Base-by-base conservation (phyloP, 305 asterid genomes). In the Euphrasia arctica region DNA sequence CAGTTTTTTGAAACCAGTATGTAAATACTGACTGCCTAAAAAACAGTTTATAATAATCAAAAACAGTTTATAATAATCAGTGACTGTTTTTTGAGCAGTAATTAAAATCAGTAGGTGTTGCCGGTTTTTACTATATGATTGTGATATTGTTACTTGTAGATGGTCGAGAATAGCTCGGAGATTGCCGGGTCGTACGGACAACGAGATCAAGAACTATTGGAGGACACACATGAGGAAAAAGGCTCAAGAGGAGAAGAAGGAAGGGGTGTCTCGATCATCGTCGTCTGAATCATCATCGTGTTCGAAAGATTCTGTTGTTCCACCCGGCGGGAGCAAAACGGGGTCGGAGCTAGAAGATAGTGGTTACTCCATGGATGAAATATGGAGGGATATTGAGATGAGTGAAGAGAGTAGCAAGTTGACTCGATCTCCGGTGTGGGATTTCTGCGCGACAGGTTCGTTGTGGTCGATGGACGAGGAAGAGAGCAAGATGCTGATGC, bases 81-180 rank as follows among this genome's bases (percentile, higher is more conserved):
- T n/a, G n/a, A n/a, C n/a, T n/a, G n/a, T n/a, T n/a, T n/a, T n/a
- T n/a, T n/a, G n/a, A n/a, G n/a, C n/a, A n/a, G n/a, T n/a, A n/a
- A n/a, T n/a, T n/a, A n/a, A n/a, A n/a, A n/a, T n/a, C n/a, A n/a
- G n/a, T n/a, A n/a, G n/a, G n/a, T n/a, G n/a, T n/a, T n/a, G n/a
- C n/a, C n/a, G n/a, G n/a, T n/a, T 7, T 47, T 11, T 47, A 12
- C 3, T 13, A 6, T 50, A 50, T 50, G 9, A 3, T 0, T 3
- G 7, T 14, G 5, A 50, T 50, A n/a, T n/a, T n/a, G 14, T 15
- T 50, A 50, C 8, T 15, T 64, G 70, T 71, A 92, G 98, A 72
- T 92, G 98, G 98, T 92, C 98, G 14, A 89, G 84, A 73, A 92
- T 92, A 64, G 97, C 98, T 1, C 73, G 81, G 13, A 92, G 87